Evolutionary conservation across 768 basidiomycete genomes (phyloP), one percentile per base, ranked within the genome.

Genomic region (Guyanaporus albipodus): DNA sequence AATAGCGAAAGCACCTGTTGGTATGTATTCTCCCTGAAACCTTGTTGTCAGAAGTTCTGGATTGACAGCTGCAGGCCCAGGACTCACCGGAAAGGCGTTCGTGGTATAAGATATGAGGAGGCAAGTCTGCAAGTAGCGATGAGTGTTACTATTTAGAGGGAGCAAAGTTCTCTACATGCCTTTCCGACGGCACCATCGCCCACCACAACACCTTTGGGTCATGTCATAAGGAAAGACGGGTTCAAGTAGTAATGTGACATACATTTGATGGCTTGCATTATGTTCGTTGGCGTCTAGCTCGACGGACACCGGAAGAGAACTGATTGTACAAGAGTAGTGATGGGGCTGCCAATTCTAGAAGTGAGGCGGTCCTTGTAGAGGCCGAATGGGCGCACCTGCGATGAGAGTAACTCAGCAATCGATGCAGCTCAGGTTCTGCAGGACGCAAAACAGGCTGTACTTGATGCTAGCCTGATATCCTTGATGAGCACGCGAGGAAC

Each of bases 31-130:
- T 73, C 92, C 92, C 90, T 94, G 59, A 35, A 50, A 38, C 43
- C 56, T 55, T 27, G 21, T 14, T 23, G 41, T 68, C 35, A 64
- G 50, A 38, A 24, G 31, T 28, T 27, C 19, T 37, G 24, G 23
- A 18, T 35, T 58, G 61, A 53, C 58, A 26, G 46, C n/a, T 6
- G 19, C 21, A 31, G 47, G 47, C 32, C 52, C 33, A 14, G 38
- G 19, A 74, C 88, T 69, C 71, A 91, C 89, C 49, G 91, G 91
- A 69, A 94, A 95, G 33, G 94, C 91, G 73, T 95, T 94, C 56
- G 96, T 99, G 57, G 96, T 99, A 75, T 99, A 99, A 42, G 95
- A 98, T 66, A 99, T 99, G 61, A 99, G 80, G 50, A 99, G 83
- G 71, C 96, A 99, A 44, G 96, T 98, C 96, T 98, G 61, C 28